Percentiles rank a stretch among this genome's conserved stretches.
phyloP scores from a whole-genome alignment of 202 grass and related monocot genomes.

The Saccharum hybrid region DNA sequence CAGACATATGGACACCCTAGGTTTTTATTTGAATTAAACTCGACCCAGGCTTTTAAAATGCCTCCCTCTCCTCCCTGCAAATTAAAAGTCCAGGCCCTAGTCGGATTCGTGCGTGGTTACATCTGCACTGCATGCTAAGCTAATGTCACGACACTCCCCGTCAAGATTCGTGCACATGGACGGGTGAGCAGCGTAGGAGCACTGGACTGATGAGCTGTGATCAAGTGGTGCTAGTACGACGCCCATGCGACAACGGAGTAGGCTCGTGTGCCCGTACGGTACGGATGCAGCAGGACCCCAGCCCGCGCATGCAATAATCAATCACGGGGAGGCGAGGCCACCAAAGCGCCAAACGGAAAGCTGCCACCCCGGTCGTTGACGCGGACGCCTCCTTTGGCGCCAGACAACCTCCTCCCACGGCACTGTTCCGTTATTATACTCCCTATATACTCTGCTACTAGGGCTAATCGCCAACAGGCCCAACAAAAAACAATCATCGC shows the following conservation, averaged over 20 bases:
- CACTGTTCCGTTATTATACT: slow-evolving; percentile 2
- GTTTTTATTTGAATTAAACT: not conserved
- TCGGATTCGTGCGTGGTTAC: not conserved
- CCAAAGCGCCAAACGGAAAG: not conserved
- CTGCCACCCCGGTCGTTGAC: slow-evolving; percentile 39
- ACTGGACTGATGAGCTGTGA: not conserved
- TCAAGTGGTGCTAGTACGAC: not conserved
- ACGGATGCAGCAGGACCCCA: slow-evolving; percentile 4
- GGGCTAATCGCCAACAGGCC: not conserved
- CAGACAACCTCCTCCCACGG: not conserved
- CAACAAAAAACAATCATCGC: slow-evolving; percentile 3
- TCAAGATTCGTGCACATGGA: not conserved
- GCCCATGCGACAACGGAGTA: not conserved
- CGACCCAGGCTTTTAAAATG: no score
- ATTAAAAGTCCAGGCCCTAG: not conserved
- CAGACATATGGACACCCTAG: no score
- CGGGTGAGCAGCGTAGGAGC: not conserved
- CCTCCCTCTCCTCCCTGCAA: not conserved
- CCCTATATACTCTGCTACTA: not conserved
- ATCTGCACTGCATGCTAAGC: not conserved
- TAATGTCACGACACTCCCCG: not conserved
- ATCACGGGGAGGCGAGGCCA: not conserved
- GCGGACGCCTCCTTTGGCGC: not conserved
- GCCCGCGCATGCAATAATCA: slow-evolving; percentile 8
- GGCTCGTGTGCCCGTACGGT: slow-evolving; percentile 17